These are phyloP conservation scores for Microbotryum lychnidis-dioicae DNA, from an alignment of 1,284 basidiomycete species.

Conservation along the genomic window DNA sequence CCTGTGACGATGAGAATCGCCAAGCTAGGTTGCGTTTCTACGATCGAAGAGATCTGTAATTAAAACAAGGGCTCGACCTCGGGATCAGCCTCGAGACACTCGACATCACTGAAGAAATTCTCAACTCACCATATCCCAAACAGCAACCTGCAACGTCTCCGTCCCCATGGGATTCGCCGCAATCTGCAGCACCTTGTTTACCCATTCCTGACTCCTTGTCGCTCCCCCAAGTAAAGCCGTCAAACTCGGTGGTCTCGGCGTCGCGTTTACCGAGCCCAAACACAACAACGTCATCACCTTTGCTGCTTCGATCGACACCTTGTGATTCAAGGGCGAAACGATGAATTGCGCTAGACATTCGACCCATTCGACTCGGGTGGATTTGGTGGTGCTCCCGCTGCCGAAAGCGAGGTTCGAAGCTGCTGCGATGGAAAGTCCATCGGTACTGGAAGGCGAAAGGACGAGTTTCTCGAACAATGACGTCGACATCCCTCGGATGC, in stretches of 20 bases:
- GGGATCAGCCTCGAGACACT: conserved; percentile 66
- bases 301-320: conserved; percentile 13
- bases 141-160: conserved; percentile 55
- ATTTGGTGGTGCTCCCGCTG: background rate
- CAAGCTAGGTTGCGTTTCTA: conserved; percentile 79
- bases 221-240: conserved; percentile 38
- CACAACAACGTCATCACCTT: conserved; percentile 15
- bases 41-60: conserved; percentile 59
- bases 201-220: conserved; percentile 33
- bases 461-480: conserved; percentile 59
- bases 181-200: conserved; percentile 32
- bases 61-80: too few relatives aligned
- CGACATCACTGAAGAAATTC: conserved; percentile 50
- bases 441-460: conserved; percentile 17
- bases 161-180: conserved; percentile 51
- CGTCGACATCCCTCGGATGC: conserved; percentile 43
- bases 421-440: background rate
- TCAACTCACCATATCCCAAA: conserved; percentile 53
- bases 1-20: conserved; percentile 72
- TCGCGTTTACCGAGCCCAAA: background rate
- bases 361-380: conserved; percentile 11
- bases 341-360: conserved; percentile 15
- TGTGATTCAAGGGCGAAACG: conserved; percentile 12
- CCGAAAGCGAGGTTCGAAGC: background rate
- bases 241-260: conserved; percentile 19